A percentile compares a stretch with the other conserved stretches of the same genome.
These are phyloP conservation scores for Tritrichomonas foetus DNA, from an alignment of 208 protist species.

Conservation along the genomic window DNA sequence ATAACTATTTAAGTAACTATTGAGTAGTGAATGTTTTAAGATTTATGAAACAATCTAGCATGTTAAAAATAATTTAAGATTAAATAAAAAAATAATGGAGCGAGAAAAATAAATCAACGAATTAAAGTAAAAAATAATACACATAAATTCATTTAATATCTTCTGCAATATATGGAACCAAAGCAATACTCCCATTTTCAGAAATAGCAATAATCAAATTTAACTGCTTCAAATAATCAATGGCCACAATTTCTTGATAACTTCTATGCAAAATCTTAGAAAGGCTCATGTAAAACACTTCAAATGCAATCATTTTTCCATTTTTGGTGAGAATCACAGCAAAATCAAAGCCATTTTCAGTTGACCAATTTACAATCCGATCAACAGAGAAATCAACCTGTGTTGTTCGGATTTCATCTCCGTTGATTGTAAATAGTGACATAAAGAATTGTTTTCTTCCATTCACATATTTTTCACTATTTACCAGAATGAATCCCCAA, in stretches of 20 bases:
- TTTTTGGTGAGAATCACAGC: not conserved
- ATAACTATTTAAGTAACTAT: too few relatives aligned
- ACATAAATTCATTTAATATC: too few relatives aligned
- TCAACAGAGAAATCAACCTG: not conserved
- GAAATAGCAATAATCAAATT: not conserved
- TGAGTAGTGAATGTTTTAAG: too few relatives aligned
- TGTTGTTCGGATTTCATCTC: not conserved
- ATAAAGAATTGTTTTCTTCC: not conserved
- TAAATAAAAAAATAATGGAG: too few relatives aligned
- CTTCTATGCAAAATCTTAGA: not conserved
- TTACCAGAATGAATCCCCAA: not conserved
- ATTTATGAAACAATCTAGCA: too few relatives aligned
- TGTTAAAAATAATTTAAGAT: too few relatives aligned
- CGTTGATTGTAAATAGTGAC: not conserved
- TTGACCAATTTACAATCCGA: not conserved
- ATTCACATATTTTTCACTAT: not conserved
- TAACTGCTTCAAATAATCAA: not conserved
- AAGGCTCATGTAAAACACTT: not conserved
- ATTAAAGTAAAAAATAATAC: too few relatives aligned
- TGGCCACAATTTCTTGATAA: not conserved
- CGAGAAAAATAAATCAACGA: too few relatives aligned
- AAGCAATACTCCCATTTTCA: not conserved
- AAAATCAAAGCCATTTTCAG: not conserved
- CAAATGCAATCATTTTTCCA: not conserved
- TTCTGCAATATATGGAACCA: not conserved